phyloP scores from a whole-genome alignment of 2,329 filamentous ascomycete genomes.

The Cladosporium sphaerospermum region DNA sequence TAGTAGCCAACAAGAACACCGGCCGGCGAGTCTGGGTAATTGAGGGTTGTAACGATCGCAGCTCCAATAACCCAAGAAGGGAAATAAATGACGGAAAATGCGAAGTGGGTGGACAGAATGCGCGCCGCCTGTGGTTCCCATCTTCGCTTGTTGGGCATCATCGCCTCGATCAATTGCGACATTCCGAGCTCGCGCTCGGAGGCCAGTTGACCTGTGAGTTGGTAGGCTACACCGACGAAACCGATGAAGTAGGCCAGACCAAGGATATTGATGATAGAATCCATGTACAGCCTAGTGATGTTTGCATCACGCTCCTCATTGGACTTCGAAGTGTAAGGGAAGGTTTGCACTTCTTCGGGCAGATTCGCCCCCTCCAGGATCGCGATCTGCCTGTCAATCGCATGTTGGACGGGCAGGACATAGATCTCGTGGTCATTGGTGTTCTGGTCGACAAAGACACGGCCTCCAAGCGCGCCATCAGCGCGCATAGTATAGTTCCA shows the following conservation, averaged over 20 bases:
- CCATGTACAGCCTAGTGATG: slow-evolving; percentile 66
- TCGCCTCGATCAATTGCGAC: slow-evolving; percentile 81
- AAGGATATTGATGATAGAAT: slow-evolving; percentile 66
- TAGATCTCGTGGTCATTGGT: slow-evolving; percentile 74
- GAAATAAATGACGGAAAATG: slow-evolving; percentile 72
- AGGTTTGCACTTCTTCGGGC: slow-evolving; percentile 50
- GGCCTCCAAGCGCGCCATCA: slow-evolving; percentile 62
- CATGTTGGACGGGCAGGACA: slow-evolving; percentile 69
- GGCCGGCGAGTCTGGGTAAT: slow-evolving; percentile 39
- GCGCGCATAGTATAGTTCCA: slow-evolving; percentile 87
- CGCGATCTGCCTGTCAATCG: slow-evolving; percentile 69
- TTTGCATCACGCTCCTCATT: slow-evolving; percentile 58
- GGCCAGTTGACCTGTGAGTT: slow-evolving; percentile 79
- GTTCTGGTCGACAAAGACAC: slow-evolving; percentile 57
- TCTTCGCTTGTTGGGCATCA: slow-evolving; percentile 69
- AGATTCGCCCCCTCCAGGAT: slow-evolving; percentile 42
- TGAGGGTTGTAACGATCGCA: slow-evolving; percentile 59
- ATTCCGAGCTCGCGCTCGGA: slow-evolving; percentile 81
- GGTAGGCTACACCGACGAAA: slow-evolving; percentile 76
- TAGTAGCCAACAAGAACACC: slow-evolving; percentile 54
- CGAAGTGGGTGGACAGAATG: slow-evolving; percentile 71
- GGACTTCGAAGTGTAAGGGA: slow-evolving; percentile 68
- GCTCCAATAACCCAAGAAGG: slow-evolving; percentile 78
- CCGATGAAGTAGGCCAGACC: slow-evolving; percentile 73
- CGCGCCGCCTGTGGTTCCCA: slow-evolving; percentile 75